These are phyloP conservation scores for Inga laurina DNA, from an alignment of 306 rosid species.

Conservation along the genomic window DNA sequence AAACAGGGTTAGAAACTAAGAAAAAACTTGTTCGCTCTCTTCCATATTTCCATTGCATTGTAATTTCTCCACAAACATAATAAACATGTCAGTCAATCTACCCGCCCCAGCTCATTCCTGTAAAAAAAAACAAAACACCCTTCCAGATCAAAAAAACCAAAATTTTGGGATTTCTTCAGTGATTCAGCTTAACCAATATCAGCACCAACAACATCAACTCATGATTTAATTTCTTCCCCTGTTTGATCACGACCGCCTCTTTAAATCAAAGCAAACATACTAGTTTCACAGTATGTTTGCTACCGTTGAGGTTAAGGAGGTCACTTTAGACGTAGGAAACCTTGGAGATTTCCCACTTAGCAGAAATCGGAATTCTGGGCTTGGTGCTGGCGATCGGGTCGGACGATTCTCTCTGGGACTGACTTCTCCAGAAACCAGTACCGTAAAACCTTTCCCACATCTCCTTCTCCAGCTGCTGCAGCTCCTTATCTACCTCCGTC, in stretches of 20 bases:
- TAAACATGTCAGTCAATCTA: not conserved
- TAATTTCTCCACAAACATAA: not conserved
- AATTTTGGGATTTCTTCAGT: not conserved
- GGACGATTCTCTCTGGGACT: conserved; percentile 59
- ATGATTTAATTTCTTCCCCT: not conserved
- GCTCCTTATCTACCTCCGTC: conserved; percentile 63
- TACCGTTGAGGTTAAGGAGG: no score
- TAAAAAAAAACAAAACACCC: not conserved
- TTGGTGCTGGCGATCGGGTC: not conserved
- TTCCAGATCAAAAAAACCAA: not conserved
- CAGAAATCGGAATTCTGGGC: not conserved
- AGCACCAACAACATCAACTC: not conserved
- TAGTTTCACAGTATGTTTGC: not conserved
- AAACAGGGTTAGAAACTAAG: not conserved
- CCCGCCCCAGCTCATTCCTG: not conserved
- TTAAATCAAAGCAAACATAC: not conserved
- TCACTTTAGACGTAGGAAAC: not conserved
- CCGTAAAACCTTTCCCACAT: conserved; percentile 81
- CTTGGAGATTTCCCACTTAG: not conserved
- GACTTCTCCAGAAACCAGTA: conserved; percentile 89
- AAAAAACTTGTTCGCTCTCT: not conserved
- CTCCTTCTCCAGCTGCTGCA: conserved; percentile 69
- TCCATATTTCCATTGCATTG: not conserved
- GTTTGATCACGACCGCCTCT: not conserved
- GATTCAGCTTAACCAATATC: not conserved